Evolutionary conservation across 2,329 filamentous ascomycete genomes (phyloP).

Genomic region (Dendrostoma leiphaemia): DNA sequence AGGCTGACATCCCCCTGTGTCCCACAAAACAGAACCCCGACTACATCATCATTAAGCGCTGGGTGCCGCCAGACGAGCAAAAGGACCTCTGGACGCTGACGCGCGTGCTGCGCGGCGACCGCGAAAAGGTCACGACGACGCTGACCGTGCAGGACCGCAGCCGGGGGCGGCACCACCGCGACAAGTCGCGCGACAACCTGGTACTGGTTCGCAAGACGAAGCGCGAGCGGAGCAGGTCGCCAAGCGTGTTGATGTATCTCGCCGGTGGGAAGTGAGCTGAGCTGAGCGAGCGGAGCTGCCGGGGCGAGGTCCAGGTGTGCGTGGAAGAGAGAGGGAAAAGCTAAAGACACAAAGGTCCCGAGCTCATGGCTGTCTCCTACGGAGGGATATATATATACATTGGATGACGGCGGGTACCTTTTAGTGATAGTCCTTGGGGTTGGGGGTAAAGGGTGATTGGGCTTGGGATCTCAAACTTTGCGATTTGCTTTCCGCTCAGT

Average conservation of each 20-base stretch:
- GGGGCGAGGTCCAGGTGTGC: no score
- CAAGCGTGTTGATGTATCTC: conserved; percentile 55
- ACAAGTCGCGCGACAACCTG: conserved; percentile 41
- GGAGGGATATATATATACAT: no score
- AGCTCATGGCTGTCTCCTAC: no score
- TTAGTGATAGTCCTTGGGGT: no score
- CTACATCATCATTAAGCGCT: conserved; percentile 71
- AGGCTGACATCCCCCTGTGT: no score
- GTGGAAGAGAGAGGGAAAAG: no score
- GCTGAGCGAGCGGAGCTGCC: no score
- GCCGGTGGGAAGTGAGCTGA: conserved; percentile 39
- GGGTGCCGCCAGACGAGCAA: conserved; percentile 70
- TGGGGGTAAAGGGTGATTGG: no score
- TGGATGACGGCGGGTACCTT: no score
- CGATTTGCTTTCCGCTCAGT: no score
- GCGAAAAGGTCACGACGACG: conserved; percentile 38
- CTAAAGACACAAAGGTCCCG: no score
- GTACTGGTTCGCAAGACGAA: conserved; percentile 60
- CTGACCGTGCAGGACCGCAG: conserved; percentile 44
- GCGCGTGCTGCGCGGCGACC: conserved; percentile 57
- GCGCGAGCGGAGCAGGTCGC: conserved; percentile 55
- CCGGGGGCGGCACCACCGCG: conserved; percentile 37
- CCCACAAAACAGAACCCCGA: conserved; percentile 64
- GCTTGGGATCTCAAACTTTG: no score
- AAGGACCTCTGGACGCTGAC: conserved; percentile 73